Base-by-base conservation (phyloP, 805 yeast genomes). In the Barnettozyma salicaria region DNA sequence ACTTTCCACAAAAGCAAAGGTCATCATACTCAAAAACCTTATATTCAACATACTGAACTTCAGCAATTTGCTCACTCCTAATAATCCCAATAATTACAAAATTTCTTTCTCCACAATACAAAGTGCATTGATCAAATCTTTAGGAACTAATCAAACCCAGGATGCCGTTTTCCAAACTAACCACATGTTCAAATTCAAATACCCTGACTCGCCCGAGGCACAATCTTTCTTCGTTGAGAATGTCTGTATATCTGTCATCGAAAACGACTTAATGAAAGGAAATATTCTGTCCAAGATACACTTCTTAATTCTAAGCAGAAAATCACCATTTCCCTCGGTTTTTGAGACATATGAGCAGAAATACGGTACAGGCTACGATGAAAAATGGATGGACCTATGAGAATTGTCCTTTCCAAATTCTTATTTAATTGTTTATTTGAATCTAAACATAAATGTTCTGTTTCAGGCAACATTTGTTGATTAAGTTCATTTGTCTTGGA, bases 251-350 rank as follows among this genome's bases (percentile, higher is more conserved):
- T 56, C 73, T 2, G 47, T 78, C n/a, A 68, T 74, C 27, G 80
- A 74, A 42, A 73, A 72, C 39, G 73, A 70, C 38, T 50, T 75
- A 13, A 47, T 78, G 24, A 72, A 68, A 42, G 82, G 78, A 0
- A 76, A 76, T 40, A 49, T 74, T 0, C 59, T 66, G 24, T 63
- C 74, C 1, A 53, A 66, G 24, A 51, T 61, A 8, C 56, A 66
- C 27, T 56, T 61, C 5, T 59, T 68, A 3, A 60, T 73, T 0
- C 50, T 72, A 8, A 65, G 73, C 20, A 70, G 64, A 36, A 53
- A 58, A 8, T 62, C 61, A 17, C 68, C 69, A 3, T 72, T 72
- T 44, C 70, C 76, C 1, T 41, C 49, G 10, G 44, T 53, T 4
- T 48, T 36, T 31, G 38, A 41, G 5, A 28, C 37, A 8, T 56